phyloP scores from a whole-genome alignment of 768 basidiomycete species.

The Termitomyces sp. region DNA sequence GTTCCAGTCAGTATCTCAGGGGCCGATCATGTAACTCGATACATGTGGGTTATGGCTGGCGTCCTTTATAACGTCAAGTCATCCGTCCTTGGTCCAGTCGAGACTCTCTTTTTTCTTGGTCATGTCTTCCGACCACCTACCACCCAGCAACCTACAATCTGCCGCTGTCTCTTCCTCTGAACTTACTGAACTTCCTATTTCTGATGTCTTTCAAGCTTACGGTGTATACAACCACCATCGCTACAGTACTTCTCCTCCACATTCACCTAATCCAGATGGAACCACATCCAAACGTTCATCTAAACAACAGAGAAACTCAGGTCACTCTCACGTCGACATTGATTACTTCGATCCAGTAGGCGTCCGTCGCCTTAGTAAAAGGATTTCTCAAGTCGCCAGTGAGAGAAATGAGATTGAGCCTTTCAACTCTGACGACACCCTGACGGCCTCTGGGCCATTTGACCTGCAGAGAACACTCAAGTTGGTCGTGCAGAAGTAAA shows the following conservation, averaged over 20 bases:
- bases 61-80: slow-evolving; percentile 5
- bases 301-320: slow-evolving; percentile 8
- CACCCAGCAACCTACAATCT: background rate
- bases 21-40: slow-evolving; percentile 9
- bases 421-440: slow-evolving; percentile 19
- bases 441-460: slow-evolving; percentile 22
- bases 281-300: slow-evolving; percentile 1
- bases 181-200: slow-evolving; percentile 10
- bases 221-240: background rate
- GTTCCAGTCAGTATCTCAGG: background rate
- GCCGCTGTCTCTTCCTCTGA: slow-evolving; percentile 9
- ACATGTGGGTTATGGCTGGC: background rate
- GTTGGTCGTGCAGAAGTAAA: slow-evolving; percentile 27
- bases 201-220: slow-evolving; percentile 10
- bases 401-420: slow-evolving; percentile 3
- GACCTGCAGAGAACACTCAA: slow-evolving; percentile 33
- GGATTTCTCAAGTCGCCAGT: slow-evolving; percentile 22
- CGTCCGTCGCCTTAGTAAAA: slow-evolving; percentile 33
- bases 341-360: slow-evolving; percentile 54
- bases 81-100: background rate
- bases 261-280: background rate
- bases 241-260: background rate
- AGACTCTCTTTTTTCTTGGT: background rate
- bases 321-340: slow-evolving; percentile 31
- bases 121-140: slow-evolving; percentile 5